Base-by-base conservation (phyloP, 768 basidiomycete genomes). In the Dictyophora rubrovolvata region DNA sequence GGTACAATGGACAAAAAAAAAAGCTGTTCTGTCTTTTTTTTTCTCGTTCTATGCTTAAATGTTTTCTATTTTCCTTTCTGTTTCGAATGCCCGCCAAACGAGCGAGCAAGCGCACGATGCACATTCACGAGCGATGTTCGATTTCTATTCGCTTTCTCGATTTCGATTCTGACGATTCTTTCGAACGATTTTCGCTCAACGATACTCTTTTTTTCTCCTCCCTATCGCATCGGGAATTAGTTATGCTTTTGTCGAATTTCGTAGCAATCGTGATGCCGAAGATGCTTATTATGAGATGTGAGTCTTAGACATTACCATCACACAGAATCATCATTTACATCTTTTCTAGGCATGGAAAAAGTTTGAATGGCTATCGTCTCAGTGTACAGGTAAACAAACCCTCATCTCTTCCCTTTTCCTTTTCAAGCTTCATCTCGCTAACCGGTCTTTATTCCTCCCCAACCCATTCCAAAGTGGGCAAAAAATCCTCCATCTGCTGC, bases 171-270 rank as follows among this genome's bases (percentile, higher is more conserved):
- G 28, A 28, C 28, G 28, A 28, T 28, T 22, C 14, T 28, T 50
- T 53, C 54, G 56, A 61, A 51, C 35, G 37, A 55, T 34, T 54
- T 22, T 75, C 80, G 78, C 83, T 84, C 83, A 82, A 83, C 76
- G 66, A 73, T 70, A 28, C 75, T 73, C 64, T 65, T 63, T 65
- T 69, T 72, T 69, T 67, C 65, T 65, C 68, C 73, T 70, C 72
- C 76, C 76, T 50, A 48, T 59, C 33, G 20, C 48, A 51, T 59
- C 52, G 60, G 23, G 47, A 37, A 58, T 60, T 76, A 89, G 89
- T 75, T 91, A 89, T 71, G 89, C 88, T 59, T 91, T 91, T 71
- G 83, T 91, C 68, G 88, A 91, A 70, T 91, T 89, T 67, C 83
- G 86, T 68, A 82, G 81, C 66, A 77, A 79, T 52, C 82, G 85